Base-by-base conservation (phyloP, 202 grass and related monocot genomes). In the Miscanthus sacchariflorus region DNA sequence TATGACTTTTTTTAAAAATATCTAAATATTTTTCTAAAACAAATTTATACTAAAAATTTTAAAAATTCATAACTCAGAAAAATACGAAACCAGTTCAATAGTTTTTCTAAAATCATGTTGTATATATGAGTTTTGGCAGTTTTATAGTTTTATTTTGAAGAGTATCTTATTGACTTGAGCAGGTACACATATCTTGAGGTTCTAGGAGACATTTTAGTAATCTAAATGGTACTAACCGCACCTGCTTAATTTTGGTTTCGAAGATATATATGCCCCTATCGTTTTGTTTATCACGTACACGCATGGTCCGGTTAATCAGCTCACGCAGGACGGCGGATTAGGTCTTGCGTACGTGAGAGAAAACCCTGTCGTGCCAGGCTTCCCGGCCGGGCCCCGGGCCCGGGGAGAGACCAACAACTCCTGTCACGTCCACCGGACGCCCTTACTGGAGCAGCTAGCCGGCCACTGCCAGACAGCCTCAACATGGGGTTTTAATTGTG, bases 241-340 rank as follows among this genome's bases (percentile, higher is more conserved):
- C 25, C 25, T 30, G 4, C 64, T 68, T 68, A 12, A 68, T 15
- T 67, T 30, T 49, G 46, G 12, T 48, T 14, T 48, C 45, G 3
- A 13, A 0, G 12, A 48, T 48, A 48, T 15, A 14, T 14, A 49
- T 3, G 12, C 46, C 46, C 2, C 4, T 64, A 25, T 64, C 3
- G 21, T 64, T 70, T 70, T 70, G 68, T 70, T 21, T 21, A 39
- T 70, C 68, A 70, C 68, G 68, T 70, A 19, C 33, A 70, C 68
- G 68, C 33, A 70, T 70, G 68, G 33, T 19, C 33, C 68, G 15
- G 7, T 36, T 38, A 38, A 70, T 39, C 30, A 70, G 64, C 24
- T 28, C 63, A 66, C 11, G 63, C 63, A 27, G 11, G 24, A 28
- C 63, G 5, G 5, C 24, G 68, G 7, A 36, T 38, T 38, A 70